Evolutionary conservation across 2,329 filamentous ascomycete genomes (phyloP).

Genomic region (Ceratocystis variospora): DNA sequence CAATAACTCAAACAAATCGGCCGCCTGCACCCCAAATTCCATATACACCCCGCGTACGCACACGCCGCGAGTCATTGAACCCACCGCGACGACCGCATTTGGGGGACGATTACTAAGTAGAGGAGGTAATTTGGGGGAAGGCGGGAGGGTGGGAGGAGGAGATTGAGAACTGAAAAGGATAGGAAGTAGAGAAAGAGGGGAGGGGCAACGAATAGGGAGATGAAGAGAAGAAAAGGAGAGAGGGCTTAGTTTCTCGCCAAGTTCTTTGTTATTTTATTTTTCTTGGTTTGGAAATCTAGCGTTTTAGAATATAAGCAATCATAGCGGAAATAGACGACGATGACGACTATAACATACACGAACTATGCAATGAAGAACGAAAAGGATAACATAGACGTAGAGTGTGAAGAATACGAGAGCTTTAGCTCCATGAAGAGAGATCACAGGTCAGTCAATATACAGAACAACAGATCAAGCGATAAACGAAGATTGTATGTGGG

Average conservation of each 20-base stretch:
- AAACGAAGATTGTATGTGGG: too few relatives aligned
- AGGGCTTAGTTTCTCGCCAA: background rate
- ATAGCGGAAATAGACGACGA: conserved; percentile 6
- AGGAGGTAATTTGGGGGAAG: background rate
- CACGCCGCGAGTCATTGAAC: background rate
- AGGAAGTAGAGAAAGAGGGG: background rate
- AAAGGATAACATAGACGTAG: too few relatives aligned
- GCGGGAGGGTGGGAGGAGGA: too few relatives aligned
- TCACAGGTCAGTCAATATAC: too few relatives aligned
- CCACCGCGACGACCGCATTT: background rate
- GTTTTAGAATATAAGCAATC: conserved; percentile 6
- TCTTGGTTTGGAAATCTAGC: background rate
- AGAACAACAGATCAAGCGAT: too few relatives aligned
- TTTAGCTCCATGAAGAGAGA: too few relatives aligned
- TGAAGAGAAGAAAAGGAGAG: background rate
- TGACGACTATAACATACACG: background rate
- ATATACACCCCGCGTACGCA: background rate
- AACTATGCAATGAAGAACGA: background rate
- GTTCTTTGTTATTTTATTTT: background rate
- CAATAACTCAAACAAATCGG: background rate
- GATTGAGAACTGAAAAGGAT: background rate
- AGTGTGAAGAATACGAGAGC: too few relatives aligned
- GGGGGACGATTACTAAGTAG: background rate
- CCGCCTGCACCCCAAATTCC: background rate
- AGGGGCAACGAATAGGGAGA: background rate